Conservation (phyloP, 768 basidiomycete genomes). For the Ramaria rubella region DNA sequence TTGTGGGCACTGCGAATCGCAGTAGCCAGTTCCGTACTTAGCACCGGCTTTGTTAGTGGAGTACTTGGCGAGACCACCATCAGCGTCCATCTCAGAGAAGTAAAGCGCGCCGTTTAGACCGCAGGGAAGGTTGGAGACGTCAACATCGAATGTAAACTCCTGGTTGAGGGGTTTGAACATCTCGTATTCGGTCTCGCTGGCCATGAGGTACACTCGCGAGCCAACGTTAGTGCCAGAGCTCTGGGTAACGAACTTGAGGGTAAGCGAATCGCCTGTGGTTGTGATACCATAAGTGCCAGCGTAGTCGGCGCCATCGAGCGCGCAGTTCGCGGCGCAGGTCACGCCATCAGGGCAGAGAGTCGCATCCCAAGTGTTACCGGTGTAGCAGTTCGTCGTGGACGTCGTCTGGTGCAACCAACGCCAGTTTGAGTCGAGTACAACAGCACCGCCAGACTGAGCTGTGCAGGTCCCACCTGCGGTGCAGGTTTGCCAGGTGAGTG, state of each 20-base stretch:
- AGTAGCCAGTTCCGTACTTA: conserved; percentile 60
- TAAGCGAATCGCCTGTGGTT: conserved; percentile 38
- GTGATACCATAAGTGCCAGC: conserved; percentile 48
- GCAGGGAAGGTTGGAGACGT: conserved; percentile 50
- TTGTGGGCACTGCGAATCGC: conserved; percentile 54
- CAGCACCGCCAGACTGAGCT: conserved; percentile 18
- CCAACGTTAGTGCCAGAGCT: conserved; percentile 23
- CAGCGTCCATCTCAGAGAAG: conserved; percentile 53
- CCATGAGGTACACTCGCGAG: conserved; percentile 44
- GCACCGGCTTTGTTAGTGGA: conserved; percentile 53
- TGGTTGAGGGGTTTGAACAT: conserved; percentile 47
- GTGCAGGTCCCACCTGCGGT: conserved; percentile 12
- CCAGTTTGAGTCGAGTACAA: conserved; percentile 52
- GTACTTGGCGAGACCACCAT: conserved; percentile 45
- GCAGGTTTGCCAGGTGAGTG: conserved; percentile 36
- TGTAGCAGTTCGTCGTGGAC: conserved; percentile 32
- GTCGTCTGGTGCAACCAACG: conserved; percentile 35
- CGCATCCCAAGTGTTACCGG: conserved; percentile 29
- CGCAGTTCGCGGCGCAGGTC: conserved; percentile 29
- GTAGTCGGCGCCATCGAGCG: conserved; percentile 39
- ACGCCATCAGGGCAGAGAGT: conserved; percentile 26
- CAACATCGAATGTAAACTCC: conserved; percentile 57
- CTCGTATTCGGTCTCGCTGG: conserved; percentile 35
- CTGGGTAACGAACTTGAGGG: conserved; percentile 43
- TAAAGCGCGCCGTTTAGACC: conserved; percentile 59